Evolutionary conservation across 2,329 filamentous ascomycete genomes (phyloP).

Genomic region (Trichophyton simii): DNA sequence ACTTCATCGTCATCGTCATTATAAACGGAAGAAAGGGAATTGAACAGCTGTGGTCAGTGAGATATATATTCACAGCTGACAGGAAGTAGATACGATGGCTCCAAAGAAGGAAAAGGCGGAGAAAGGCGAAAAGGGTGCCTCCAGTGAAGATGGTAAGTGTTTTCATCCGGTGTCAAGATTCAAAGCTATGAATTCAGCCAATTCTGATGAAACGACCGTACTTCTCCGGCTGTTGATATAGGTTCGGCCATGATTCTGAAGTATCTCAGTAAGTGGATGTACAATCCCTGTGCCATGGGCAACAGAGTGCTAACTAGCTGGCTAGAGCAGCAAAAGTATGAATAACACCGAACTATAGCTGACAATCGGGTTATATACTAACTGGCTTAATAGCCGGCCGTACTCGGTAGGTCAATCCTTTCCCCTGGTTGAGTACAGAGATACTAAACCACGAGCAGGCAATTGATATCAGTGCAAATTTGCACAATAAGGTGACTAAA

Average conservation of each 20-base stretch:
- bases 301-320: background rate
- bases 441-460: conserved; percentile 23
- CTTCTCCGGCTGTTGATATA: conserved; percentile 9
- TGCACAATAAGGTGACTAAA: conserved; percentile 50
- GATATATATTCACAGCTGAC: background rate
- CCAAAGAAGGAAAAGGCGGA: conserved; percentile 27
- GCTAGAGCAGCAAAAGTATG: conserved; percentile 39
- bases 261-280: conserved; percentile 36
- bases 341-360: background rate
- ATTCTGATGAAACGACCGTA: background rate
- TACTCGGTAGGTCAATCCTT: conserved; percentile 35
- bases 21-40: background rate
- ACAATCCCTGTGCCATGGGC: background rate
- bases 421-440: background rate
- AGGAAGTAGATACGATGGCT: conserved; percentile 21
- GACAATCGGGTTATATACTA: background rate
- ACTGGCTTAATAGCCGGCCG: conserved; percentile 32
- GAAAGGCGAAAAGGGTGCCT: conserved; percentile 7
- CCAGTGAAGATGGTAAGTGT: conserved; percentile 21
- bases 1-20: background rate
- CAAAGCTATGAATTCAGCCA: background rate
- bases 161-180: background rate
- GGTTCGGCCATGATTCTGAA: conserved; percentile 36
- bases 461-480: conserved; percentile 48
- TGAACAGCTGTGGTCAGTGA: background rate